Conservation (phyloP, 495 filamentous ascomycete genomes). For the Penicillium diatomitis region DNA sequence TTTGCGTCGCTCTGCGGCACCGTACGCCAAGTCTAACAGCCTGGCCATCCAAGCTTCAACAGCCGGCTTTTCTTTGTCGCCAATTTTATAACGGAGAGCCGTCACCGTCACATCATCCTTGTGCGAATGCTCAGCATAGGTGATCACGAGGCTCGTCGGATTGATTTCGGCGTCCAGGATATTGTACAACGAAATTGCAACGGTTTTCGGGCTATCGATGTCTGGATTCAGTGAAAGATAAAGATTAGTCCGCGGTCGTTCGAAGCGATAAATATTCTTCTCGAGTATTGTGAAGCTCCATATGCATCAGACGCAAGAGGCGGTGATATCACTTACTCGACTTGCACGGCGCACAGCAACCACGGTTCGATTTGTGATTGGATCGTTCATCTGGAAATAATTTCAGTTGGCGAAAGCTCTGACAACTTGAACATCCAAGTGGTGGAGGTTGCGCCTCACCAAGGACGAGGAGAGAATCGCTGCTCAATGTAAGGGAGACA, state of each 20-base stretch:
- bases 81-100: conserved; percentile 52
- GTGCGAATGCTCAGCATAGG: conserved; percentile 54
- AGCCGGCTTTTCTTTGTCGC: conserved; percentile 37
- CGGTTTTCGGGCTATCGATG: conserved; percentile 26
- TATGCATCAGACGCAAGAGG: background rate
- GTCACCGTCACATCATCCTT: conserved; percentile 49
- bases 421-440: background rate
- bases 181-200: conserved; percentile 68
- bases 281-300: too few species aligned
- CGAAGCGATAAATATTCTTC: conserved; percentile 4
- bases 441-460: conserved; percentile 29
- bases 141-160: conserved; percentile 56
- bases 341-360: conserved; percentile 29
- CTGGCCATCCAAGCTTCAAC: conserved; percentile 51
- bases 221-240: conserved; percentile 1
- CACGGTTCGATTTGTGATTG: conserved; percentile 22
- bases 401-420: too few species aligned
- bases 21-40: conserved; percentile 65
- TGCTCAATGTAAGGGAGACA: conserved; percentile 53
- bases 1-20: conserved; percentile 56
- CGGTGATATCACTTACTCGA: conserved; percentile 21
- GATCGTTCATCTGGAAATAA: conserved; percentile 22
- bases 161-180: conserved; percentile 70
- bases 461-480: conserved; percentile 54
- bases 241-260: conserved; percentile 9